phyloP scores from a whole-genome alignment of 1,139 yeast genomes.

The Sugiyamaella novakii region DNA sequence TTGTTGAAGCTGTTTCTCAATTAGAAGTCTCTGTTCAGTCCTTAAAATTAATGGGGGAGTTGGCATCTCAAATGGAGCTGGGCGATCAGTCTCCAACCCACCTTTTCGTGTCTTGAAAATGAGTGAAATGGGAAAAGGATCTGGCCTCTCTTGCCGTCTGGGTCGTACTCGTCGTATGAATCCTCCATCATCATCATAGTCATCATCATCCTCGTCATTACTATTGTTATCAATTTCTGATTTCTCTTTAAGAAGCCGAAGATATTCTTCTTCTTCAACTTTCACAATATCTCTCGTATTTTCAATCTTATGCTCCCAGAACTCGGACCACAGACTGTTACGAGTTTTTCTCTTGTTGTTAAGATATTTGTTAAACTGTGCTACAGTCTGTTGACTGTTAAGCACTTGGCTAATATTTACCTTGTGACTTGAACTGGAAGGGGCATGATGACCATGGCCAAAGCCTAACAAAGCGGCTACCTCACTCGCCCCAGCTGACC shows the following conservation, averaged over 20 bases:
- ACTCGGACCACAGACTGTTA: slow-evolving; percentile 37
- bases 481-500: slow-evolving; percentile 18
- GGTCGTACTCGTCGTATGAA: slow-evolving; percentile 11
- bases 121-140: slow-evolving; percentile 20
- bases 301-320: slow-evolving; percentile 35
- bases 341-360: slow-evolving; percentile 36
- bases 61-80: slow-evolving; percentile 30
- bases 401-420: slow-evolving; percentile 22
- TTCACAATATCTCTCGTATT: slow-evolving; percentile 22
- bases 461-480: slow-evolving; percentile 15
- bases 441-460: slow-evolving; percentile 21
- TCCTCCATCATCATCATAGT: slow-evolving; percentile 15
- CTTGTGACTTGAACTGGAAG: slow-evolving; percentile 16
- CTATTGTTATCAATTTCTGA: slow-evolving; percentile 18
- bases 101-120: slow-evolving; percentile 30
- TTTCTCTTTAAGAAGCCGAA: slow-evolving; percentile 18
- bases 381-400: slow-evolving; percentile 37
- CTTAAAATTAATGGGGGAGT: slow-evolving; percentile 29
- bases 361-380: slow-evolving; percentile 39
- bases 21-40: slow-evolving; percentile 12
- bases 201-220: slow-evolving; percentile 19
- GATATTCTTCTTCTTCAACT: slow-evolving; percentile 24
- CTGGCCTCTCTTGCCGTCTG: slow-evolving; percentile 17
- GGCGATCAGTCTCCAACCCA: slow-evolving; percentile 32
- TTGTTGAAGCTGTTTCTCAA: slow-evolving; percentile 17